A percentile compares a stretch with the other conserved stretches of the same genome.
Evolutionary conservation across 164 flowering plant genomes (phyloP).

Genomic region (Tetracentron sinense): DNA sequence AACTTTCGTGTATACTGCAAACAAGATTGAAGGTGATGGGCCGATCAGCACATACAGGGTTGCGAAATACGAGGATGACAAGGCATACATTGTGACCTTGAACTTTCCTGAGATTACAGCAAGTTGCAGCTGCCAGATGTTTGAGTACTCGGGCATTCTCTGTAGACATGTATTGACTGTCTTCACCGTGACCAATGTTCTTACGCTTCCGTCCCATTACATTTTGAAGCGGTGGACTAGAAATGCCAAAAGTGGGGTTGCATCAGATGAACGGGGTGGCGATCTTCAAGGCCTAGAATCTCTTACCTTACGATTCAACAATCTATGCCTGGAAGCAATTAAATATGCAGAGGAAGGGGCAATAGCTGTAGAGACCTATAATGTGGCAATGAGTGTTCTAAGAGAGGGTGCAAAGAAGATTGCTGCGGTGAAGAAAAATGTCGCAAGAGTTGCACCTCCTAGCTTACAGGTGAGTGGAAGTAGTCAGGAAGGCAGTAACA

Average conservation of each 20-base stretch:
- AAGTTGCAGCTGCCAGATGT: conserved; percentile 66
- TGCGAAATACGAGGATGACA: conserved; percentile 61
- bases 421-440: conserved; percentile 41
- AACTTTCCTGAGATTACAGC: conserved; percentile 44
- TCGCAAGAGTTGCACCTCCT: conserved; percentile 38
- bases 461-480: conserved; percentile 30
- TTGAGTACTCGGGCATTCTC: conserved; percentile 60
- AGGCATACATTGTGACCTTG: conserved; percentile 42
- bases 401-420: conserved; percentile 51
- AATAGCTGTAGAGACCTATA: conserved; percentile 49
- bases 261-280: conserved; percentile 27
- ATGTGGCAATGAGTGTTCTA: conserved; percentile 49
- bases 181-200: conserved; percentile 61
- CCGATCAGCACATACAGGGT: conserved; percentile 47
- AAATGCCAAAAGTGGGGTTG: conserved; percentile 41
- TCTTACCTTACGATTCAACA: conserved; percentile 41
- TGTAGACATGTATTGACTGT: conserved; percentile 65
- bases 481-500: conserved; percentile 26
- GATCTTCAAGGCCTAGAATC: conserved; percentile 32
- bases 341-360: conserved; percentile 63
- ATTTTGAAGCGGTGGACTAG: conserved; percentile 69
- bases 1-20: conserved; percentile 56
- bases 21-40: conserved; percentile 50
- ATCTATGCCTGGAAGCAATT: conserved; percentile 48
- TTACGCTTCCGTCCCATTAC: conserved; percentile 63